These are phyloP conservation scores for Grigorovia transvaalensis DNA, from an alignment of 805 yeast species.

Conservation along the genomic window DNA sequence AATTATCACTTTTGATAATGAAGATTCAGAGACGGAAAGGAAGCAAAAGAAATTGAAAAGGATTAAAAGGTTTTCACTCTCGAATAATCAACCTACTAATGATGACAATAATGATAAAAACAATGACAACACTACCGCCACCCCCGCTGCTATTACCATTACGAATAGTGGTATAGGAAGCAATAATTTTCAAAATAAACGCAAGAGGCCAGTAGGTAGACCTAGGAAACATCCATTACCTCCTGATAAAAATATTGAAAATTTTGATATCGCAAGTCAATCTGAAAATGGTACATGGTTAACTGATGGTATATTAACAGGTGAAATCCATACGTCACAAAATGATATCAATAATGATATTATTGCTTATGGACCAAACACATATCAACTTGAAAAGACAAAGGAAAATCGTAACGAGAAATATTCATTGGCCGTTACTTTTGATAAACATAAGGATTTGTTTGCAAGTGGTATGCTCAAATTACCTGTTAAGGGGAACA, in stretches of 20 bases:
- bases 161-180: background rate
- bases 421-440: slow-evolving; percentile 53
- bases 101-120: background rate
- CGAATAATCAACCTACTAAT: background rate
- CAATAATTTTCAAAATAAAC: background rate
- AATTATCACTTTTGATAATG: slow-evolving; percentile 37
- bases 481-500: slow-evolving; percentile 53
- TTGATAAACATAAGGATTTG: slow-evolving; percentile 49
- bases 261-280: slow-evolving; percentile 10
- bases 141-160: background rate
- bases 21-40: slow-evolving; percentile 8
- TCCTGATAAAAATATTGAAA: background rate
- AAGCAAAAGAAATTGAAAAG: slow-evolving; percentile 3
- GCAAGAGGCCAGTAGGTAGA: slow-evolving; percentile 18
- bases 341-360: slow-evolving; percentile 15
- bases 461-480: slow-evolving; percentile 68
- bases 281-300: slow-evolving; percentile 23
- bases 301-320: slow-evolving; percentile 16
- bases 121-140: background rate
- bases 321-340: slow-evolving; percentile 16
- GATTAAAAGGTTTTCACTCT: background rate
- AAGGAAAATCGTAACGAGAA: slow-evolving; percentile 37
- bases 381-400: slow-evolving; percentile 36
- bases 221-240: slow-evolving; percentile 13
- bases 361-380: slow-evolving; percentile 57